A percentile compares a stretch with the other conserved stretches of the same genome.
Evolutionary conservation across 2,329 filamentous ascomycete genomes (phyloP).

Genomic region (Claviceps quebecensis): DNA sequence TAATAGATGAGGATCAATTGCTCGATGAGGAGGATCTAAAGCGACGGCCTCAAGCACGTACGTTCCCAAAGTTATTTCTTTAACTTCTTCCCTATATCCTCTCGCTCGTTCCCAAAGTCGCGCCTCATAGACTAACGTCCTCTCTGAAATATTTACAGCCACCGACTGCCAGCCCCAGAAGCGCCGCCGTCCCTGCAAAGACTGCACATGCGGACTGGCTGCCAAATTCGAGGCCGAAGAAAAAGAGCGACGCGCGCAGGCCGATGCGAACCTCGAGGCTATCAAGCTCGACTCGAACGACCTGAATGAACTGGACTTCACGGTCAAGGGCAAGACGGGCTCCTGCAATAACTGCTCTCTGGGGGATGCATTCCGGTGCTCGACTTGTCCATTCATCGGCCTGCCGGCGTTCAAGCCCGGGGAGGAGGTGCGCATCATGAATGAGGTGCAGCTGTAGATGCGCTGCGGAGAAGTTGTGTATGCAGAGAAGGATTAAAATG

Average conservation of each 20-base stretch:
- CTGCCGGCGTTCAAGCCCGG: slow-evolving; percentile 94
- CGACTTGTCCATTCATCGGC: slow-evolving; percentile 68
- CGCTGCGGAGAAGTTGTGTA: too few relatives aligned
- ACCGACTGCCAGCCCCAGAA: slow-evolving; percentile 83
- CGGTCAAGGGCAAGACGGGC: slow-evolving; percentile 90
- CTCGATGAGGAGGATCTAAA: slow-evolving; percentile 75
- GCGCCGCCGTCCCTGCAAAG: slow-evolving; percentile 87
- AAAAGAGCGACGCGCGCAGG: slow-evolving; percentile 51
- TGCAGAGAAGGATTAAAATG: not conserved
- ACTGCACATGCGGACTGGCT: slow-evolving; percentile 90
- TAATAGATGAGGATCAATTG: slow-evolving; percentile 83
- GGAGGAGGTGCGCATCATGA: slow-evolving; percentile 79
- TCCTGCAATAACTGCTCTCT: slow-evolving; percentile 90
- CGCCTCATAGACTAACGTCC: not conserved
- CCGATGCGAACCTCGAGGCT: slow-evolving; percentile 49
- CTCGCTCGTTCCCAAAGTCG: not conserved
- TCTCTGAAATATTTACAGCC: slow-evolving; percentile 30
- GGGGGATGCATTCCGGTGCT: slow-evolving; percentile 75
- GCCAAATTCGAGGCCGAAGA: slow-evolving; percentile 81
- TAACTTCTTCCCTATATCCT: not conserved
- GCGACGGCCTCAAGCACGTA: slow-evolving; percentile 67
- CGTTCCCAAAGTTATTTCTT: slow-evolving; percentile 25
- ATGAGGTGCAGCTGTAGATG: slow-evolving; percentile 65
- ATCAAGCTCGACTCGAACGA: slow-evolving; percentile 65
- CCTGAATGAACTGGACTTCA: slow-evolving; percentile 81